phyloP scores from a whole-genome alignment of 73 alveolate genomes.

The Effrenium voratum region DNA sequence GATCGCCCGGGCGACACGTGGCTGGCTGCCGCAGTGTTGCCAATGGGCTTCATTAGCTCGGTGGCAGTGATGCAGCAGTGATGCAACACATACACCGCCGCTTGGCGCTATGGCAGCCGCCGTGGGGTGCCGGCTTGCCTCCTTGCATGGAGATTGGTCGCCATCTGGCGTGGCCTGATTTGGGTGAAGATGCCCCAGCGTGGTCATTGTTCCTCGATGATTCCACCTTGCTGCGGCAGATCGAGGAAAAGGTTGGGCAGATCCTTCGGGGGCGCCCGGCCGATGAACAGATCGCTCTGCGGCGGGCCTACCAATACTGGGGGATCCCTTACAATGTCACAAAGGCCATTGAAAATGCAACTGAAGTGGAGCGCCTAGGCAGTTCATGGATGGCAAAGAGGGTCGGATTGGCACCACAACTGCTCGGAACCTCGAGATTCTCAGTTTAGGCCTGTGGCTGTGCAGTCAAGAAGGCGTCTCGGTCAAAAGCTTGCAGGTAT shows the following conservation, averaged over 20 bases:
- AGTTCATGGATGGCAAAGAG: not conserved
- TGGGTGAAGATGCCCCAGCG: not conserved
- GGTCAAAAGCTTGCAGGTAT: not conserved
- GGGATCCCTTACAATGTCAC: not conserved
- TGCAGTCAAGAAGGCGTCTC: not conserved
- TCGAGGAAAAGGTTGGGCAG: not conserved
- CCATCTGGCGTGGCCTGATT: not conserved
- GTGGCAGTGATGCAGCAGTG: conserved; percentile 26
- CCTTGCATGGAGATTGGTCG: not conserved
- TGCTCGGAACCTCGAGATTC: not conserved
- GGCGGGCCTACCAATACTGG: not conserved
- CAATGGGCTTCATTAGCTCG: not conserved
- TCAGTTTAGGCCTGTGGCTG: not conserved
- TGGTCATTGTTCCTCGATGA: not conserved
- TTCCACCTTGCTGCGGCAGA: not conserved
- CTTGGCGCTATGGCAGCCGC: not conserved
- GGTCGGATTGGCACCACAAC: not conserved
- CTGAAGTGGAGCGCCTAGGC: not conserved
- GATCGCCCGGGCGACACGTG: not conserved
- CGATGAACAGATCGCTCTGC: not conserved
- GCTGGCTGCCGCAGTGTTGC: not conserved
- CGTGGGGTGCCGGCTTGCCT: not conserved
- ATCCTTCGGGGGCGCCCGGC: not conserved
- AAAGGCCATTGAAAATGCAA: not conserved
- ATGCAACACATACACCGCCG: conserved; percentile 1